phyloP scores from a whole-genome alignment of 2,329 filamentous ascomycete species.

The Aspergillus versicolor region DNA sequence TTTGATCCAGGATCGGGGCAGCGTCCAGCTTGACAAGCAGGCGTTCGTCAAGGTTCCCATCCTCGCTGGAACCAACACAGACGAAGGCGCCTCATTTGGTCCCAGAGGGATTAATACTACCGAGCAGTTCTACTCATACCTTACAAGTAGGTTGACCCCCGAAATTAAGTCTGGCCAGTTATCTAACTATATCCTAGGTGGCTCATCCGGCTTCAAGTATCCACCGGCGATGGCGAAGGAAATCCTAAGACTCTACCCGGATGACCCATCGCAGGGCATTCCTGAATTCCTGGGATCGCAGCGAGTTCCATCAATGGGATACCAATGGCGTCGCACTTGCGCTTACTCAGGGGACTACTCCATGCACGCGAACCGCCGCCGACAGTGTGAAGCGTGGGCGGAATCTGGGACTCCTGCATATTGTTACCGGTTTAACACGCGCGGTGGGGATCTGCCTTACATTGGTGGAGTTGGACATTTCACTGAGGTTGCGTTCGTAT shows the following conservation, averaged over 20 bases:
- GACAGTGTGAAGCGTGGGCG: slow-evolving; percentile 54
- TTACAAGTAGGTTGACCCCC: slow-evolving; percentile 28
- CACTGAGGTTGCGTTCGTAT: slow-evolving; percentile 56
- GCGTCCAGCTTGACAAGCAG: slow-evolving; percentile 55
- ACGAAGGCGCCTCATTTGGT: slow-evolving; percentile 63
- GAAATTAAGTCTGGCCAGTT: background rate
- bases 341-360: slow-evolving; percentile 56
- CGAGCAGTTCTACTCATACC: slow-evolving; percentile 49
- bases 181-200: slow-evolving; percentile 16
- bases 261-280: slow-evolving; percentile 50
- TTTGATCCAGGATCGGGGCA: slow-evolving; percentile 54
- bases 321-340: slow-evolving; percentile 54
- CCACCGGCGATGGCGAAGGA: slow-evolving; percentile 32
- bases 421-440: slow-evolving; percentile 63
- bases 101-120: slow-evolving; percentile 56
- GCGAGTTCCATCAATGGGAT: slow-evolving; percentile 39
- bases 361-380: slow-evolving; percentile 58
- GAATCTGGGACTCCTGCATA: slow-evolving; percentile 52
- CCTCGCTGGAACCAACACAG: slow-evolving; percentile 63
- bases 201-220: slow-evolving; percentile 22
- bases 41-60: slow-evolving; percentile 65
- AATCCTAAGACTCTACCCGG: slow-evolving; percentile 54
- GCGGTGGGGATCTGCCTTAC: slow-evolving; percentile 43
- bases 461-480: slow-evolving; percentile 55
- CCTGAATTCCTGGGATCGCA: slow-evolving; percentile 42